A percentile compares a stretch with the other conserved stretches of the same genome.
These are phyloP conservation scores for Epithele typhae DNA, from an alignment of 768 basidiomycete genomes.

Conservation along the genomic window DNA sequence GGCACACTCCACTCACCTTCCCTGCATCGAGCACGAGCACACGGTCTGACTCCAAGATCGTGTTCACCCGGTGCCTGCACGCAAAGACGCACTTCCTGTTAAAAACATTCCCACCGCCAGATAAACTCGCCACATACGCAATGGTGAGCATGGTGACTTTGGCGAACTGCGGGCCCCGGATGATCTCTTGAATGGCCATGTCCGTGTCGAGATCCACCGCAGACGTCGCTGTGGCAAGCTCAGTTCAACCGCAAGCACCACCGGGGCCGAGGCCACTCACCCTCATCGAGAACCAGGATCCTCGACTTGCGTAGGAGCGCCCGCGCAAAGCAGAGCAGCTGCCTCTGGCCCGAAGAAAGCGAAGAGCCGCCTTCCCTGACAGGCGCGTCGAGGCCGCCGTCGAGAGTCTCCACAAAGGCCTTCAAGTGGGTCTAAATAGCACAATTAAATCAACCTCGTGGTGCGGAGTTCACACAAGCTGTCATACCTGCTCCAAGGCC, in stretches of 20 bases:
- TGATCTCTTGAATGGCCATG: slow-evolving; percentile 82
- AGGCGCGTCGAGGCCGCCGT: slow-evolving; percentile 65
- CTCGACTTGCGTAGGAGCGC: slow-evolving; percentile 82
- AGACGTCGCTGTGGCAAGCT: slow-evolving; percentile 57
- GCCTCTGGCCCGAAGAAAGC: slow-evolving; percentile 80
- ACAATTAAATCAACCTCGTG: too few relatives aligned
- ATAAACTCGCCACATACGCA: slow-evolving; percentile 64
- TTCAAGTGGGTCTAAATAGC: slow-evolving; percentile 57
- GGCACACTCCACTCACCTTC: slow-evolving; percentile 35
- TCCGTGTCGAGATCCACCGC: slow-evolving; percentile 92
- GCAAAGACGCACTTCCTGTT: neutral
- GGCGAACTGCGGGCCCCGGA: slow-evolving; percentile 72
- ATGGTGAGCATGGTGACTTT: slow-evolving; percentile 84
- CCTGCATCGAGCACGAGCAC: slow-evolving; percentile 83
- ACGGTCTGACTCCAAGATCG: slow-evolving; percentile 76
- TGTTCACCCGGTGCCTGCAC: slow-evolving; percentile 71
- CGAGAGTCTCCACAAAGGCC: slow-evolving; percentile 59
- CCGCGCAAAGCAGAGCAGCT: slow-evolving; percentile 85
- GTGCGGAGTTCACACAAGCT: too few relatives aligned
- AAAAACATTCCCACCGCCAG: neutral
- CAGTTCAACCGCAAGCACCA: too few relatives aligned
- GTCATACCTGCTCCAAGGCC: slow-evolving; percentile 61
- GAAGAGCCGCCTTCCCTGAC: slow-evolving; percentile 80
- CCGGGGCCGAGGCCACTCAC: slow-evolving; percentile 29
- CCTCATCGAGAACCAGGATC: slow-evolving; percentile 92